A percentile compares a stretch with the other conserved stretches of the same genome.
Conservation (phyloP, 2,329 filamentous ascomycete genomes). For the Amauroascus niger region DNA sequence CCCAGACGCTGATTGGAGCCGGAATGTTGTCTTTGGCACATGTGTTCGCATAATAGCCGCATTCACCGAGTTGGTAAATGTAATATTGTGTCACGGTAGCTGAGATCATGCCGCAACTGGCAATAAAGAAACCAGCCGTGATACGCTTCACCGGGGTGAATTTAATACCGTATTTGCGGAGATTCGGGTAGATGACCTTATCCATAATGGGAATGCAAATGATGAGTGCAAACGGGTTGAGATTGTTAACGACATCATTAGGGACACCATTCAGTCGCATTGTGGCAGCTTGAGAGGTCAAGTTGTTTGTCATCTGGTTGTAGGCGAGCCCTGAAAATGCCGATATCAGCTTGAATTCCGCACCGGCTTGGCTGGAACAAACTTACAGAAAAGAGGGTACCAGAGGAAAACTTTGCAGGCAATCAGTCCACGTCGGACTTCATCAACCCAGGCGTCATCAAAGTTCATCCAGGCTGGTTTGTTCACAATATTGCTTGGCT, state of each 20-base stretch:
- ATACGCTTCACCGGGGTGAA: slow-evolving; percentile 49
- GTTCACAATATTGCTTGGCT: slow-evolving; percentile 53
- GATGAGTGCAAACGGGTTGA: slow-evolving; percentile 46
- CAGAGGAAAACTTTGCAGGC: slow-evolving; percentile 61
- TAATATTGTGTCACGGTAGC: slow-evolving; percentile 43
- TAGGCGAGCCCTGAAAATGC: slow-evolving; percentile 35
- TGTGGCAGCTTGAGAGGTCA: slow-evolving; percentile 47
- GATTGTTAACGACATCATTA: slow-evolving; percentile 48
- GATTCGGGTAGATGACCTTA: slow-evolving; percentile 42
- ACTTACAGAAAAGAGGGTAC: slow-evolving; percentile 42
- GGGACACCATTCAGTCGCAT: slow-evolving; percentile 45
- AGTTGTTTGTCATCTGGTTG: slow-evolving; percentile 47
- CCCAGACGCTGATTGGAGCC: slow-evolving; percentile 56
- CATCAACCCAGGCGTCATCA: slow-evolving; percentile 73
- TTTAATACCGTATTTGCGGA: slow-evolving; percentile 39
- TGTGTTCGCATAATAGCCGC: slow-evolving; percentile 47
- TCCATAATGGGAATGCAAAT: slow-evolving; percentile 48
- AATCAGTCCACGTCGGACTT: slow-evolving; percentile 59
- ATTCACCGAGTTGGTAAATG: slow-evolving; percentile 53
- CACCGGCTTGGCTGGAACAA: background rate
- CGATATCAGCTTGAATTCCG: slow-evolving; percentile 10
- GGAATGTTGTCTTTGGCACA: slow-evolving; percentile 41
- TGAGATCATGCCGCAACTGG: slow-evolving; percentile 41
- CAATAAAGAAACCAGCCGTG: slow-evolving; percentile 42
- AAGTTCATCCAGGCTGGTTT: slow-evolving; percentile 69